Percentiles rank a stretch among this genome's conserved stretches.
Conservation (phyloP, 75 land plant genomes). For the Selaginella moellendorffii region DNA sequence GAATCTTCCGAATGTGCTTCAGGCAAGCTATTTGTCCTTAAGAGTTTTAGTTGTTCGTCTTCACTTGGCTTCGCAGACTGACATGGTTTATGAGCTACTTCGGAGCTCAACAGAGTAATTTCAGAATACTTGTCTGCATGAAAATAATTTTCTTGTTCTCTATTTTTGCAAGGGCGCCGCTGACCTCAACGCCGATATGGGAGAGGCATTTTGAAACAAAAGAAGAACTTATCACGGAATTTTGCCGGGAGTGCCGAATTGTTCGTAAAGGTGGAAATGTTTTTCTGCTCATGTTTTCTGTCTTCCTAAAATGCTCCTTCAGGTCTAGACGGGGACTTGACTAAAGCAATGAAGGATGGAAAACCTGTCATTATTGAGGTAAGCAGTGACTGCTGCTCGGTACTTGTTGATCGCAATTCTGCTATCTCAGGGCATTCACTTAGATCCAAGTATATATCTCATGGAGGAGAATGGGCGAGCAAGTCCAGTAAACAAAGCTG, state of each 20-base stretch:
- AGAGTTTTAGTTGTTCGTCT: not conserved
- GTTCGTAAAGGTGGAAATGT: constrained; percentile 82
- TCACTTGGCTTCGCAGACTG: constrained; percentile 44
- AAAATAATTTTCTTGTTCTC: not conserved
- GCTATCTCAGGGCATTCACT: constrained; percentile 56
- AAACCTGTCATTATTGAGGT: constrained; percentile 98
- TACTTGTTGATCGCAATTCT: not conserved
- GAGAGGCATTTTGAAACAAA: constrained; percentile 59
- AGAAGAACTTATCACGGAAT: constrained; percentile 83
- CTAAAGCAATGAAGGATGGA: constrained; percentile 94
- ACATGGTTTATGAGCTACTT: constrained; percentile 95
- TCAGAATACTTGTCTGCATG: not conserved
- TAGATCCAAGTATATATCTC: constrained; percentile 89
- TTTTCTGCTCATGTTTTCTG: not conserved
- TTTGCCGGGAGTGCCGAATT: constrained; percentile 80
- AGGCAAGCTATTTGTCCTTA: constrained; percentile 26
- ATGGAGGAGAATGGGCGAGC: constrained; percentile 67
- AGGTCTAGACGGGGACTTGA: constrained; percentile 90
- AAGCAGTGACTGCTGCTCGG: not conserved
- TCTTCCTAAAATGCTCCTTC: not conserved
- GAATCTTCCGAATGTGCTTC: constrained; percentile 85
- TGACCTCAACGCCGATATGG: constrained; percentile 80
- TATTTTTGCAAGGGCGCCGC: constrained; percentile 51
- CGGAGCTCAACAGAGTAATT: constrained; percentile 92
- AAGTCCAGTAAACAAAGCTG: too few relatives aligned